Base-by-base conservation (phyloP, 2,329 filamentous ascomycete genomes). In the Pseudodiploospora longispora region DNA sequence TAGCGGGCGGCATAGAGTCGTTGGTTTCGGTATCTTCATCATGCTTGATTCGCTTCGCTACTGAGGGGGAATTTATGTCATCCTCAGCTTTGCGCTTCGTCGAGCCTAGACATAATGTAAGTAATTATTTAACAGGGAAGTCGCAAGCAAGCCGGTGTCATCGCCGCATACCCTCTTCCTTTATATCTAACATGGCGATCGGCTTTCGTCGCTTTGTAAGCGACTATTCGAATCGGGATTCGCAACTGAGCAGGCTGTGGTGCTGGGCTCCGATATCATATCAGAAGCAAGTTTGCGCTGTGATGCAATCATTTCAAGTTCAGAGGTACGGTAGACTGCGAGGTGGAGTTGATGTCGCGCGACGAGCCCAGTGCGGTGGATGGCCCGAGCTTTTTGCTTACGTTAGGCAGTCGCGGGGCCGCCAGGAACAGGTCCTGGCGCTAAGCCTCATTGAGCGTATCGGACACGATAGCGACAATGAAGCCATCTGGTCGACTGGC, bases 51-150 rank as follows among this genome's bases (percentile, higher is more conserved):
- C 84, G 76, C 65, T 90, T 90, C 12, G 72, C 64, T 40, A 78
- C 75, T 40, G 74, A 73, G 19, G 78, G 74, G 41, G 78, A 81
- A 44, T 74, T 68, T 38, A 79, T 76, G 50, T 85, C 82, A 52
- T 84, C 78, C 40, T 70, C 72, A 4, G 85, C 84, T 66, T 89
- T 89, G 63, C 85, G 83, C 72, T 90, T 90, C 19, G 19, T 19
- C 19, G 19, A 35, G 66, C 71, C 55, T 69, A 75, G 76, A 47
- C 12, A 28, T 6, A 8, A 29, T 10, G 10, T 41, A 12, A 45
- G 40, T 40, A 41, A 27, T 9, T 19, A 27, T 10, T 38, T 19
- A 9, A 19, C 12, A 9, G 8, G 32, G 32, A 34, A 12, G 32
- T 34, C 9, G 9, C 32, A 34, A 9, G 32, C 12, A 34, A 9